Evolutionary conservation across 441 rosid species (phyloP), one percentile per base, ranked within the genome.

Genomic region (Corymbia calophylla): DNA sequence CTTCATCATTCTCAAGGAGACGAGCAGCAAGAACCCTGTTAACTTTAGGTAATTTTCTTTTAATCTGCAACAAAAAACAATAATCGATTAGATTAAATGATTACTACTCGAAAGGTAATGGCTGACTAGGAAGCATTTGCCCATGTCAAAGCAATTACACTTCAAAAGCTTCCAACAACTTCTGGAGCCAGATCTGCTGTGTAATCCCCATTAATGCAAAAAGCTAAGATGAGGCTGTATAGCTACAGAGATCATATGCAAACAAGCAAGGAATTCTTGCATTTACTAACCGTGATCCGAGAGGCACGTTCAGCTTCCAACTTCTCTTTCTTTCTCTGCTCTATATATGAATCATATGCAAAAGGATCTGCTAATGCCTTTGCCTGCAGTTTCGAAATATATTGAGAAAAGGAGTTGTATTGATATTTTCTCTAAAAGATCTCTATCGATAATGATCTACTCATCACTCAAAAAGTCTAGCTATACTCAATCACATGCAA

Each of bases 221-320:
- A 77, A 44, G 53, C n/a, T 44, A 77, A 77, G 51, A 23, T 23
- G 51, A 12, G 51, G 82, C n/a, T 39, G 21, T 5, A 10, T 35
- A 70, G 82, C 48, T 35, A 35, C 29, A 35, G 27, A 70, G 14
- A 70, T 70, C 23, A 70, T 39, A 35, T 70, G 49, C 82, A 86
- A 89, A 60, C 17, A 49, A 21, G 87, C 87, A 89, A 18, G 80
- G 27, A 66, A 55, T 35, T 66, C 9, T 84, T 31, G 44, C 32
- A 82, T 89, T 87, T 66, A 93, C 94, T 92, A 48, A 97, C 99
- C 89, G 99, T 95, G 90, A 97, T 97, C 93, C 98, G 93, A 90
- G 93, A 91, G 56, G 91, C 87, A 77, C 93, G 93, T 15, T 91
- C 88, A 11, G 87, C 92, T 90, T 97, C 98, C 87, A 95, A 87